These are phyloP conservation scores for Xylaria bambusicola DNA, from an alignment of 495 filamentous ascomycete species.

Conservation along the genomic window DNA sequence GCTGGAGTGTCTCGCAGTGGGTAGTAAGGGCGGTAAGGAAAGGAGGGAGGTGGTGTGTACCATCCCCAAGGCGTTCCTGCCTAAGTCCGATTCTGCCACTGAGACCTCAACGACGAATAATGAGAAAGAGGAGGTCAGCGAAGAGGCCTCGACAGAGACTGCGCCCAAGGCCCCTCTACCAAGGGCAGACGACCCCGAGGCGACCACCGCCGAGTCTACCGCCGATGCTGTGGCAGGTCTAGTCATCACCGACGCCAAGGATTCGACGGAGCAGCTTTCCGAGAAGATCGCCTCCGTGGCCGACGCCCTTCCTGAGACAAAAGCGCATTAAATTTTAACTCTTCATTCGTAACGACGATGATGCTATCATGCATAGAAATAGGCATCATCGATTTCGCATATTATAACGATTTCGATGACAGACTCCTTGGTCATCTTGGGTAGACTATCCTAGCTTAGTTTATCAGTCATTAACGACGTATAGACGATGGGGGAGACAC, in stretches of 20 bases:
- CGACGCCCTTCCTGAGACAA: neutral
- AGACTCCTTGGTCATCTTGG: neutral
- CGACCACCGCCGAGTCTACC: slow-evolving; percentile 9
- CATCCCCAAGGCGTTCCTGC: slow-evolving; percentile 39
- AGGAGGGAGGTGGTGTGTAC: slow-evolving; percentile 46
- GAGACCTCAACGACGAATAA: slow-evolving; percentile 22
- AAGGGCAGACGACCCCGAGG: slow-evolving; percentile 4
- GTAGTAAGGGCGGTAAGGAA: slow-evolving; percentile 37
- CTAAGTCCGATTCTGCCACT: slow-evolving; percentile 20
- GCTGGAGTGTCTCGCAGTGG: slow-evolving; percentile 50
- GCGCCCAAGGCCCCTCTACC: slow-evolving; percentile 10
- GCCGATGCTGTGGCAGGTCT: slow-evolving; percentile 19
- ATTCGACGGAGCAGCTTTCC: neutral
- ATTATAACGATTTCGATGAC: neutral
- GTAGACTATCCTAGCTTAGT: neutral
- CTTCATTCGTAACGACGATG: neutral
- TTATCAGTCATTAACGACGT: neutral
- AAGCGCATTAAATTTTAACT: neutral
- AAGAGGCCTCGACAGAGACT: slow-evolving; percentile 1
- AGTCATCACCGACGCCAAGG: slow-evolving; percentile 20
- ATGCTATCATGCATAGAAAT: neutral
- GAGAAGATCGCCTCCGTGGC: slow-evolving; percentile 9
- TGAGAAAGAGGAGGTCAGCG: slow-evolving; percentile 17
- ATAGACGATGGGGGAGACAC: slow-evolving; percentile 2
- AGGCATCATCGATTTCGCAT: neutral